Conservation (phyloP, 768 basidiomycete genomes). For the Tephrocybe sp. region DNA sequence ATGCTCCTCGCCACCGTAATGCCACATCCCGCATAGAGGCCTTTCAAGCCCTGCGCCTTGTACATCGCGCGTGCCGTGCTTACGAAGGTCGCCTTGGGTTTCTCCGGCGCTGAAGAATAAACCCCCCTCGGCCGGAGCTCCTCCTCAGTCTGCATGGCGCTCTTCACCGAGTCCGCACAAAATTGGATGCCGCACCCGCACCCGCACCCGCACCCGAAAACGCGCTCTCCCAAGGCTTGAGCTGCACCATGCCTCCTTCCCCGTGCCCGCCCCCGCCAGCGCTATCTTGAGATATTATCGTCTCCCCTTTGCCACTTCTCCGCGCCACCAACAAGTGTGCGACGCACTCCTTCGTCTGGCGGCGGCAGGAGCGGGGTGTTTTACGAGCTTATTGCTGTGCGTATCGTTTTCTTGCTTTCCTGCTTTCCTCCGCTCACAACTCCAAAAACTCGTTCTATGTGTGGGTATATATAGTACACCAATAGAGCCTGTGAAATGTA, state of each 20-base stretch:
- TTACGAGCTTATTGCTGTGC: slow-evolving; percentile 86
- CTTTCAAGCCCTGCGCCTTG: slow-evolving; percentile 66
- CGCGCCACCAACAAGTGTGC: too few species aligned
- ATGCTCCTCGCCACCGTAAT: slow-evolving; percentile 81
- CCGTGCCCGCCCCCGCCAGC: slow-evolving; percentile 50
- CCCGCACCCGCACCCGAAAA: slow-evolving; percentile 85
- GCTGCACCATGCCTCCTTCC: slow-evolving; percentile 20
- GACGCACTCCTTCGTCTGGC: too few species aligned
- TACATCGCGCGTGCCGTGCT: slow-evolving; percentile 72
- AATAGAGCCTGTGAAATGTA: slow-evolving; percentile 93
- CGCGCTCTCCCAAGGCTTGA: slow-evolving; percentile 83
- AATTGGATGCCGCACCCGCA: slow-evolving; percentile 76
- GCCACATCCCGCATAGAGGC: slow-evolving; percentile 87
- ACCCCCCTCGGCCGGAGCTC: slow-evolving; percentile 66
- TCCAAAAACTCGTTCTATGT: too few species aligned
- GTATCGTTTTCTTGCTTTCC: slow-evolving; percentile 31
- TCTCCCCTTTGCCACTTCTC: too few species aligned
- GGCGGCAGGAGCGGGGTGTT: slow-evolving; percentile 83
- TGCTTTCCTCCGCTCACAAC: too few species aligned
- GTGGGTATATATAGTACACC: slow-evolving; percentile 74
- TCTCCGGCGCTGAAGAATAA: neutral
- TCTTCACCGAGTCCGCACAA: slow-evolving; percentile 95
- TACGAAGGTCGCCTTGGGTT: slow-evolving; percentile 45
- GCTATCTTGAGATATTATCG: too few species aligned
- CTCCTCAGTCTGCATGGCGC: slow-evolving; percentile 90